Base-by-base conservation (phyloP, 2,329 filamentous ascomycete genomes). In the Metarhizium sp. region DNA sequence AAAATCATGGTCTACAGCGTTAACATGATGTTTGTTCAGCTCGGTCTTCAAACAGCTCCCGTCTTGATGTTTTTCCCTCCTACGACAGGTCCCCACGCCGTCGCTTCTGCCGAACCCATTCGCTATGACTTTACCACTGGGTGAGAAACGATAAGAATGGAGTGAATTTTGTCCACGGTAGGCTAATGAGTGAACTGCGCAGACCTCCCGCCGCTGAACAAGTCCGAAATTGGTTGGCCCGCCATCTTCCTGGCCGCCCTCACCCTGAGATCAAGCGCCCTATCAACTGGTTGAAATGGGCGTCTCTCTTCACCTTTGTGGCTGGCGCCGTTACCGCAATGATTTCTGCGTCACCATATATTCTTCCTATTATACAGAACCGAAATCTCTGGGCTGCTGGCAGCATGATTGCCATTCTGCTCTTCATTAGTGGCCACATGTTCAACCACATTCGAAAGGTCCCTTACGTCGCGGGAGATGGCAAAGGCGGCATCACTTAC, bases 371-470 rank as follows among this genome's bases (percentile, higher is more conserved):
- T 57, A 70, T 96, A 40, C 89, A 91, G 71, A 96, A 87, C 76
- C 87, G 92, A 63, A 97, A 95, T 66, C 74, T 97, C 18, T 99
- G 94, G 94, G 92, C 92, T 29, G 90, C 88, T 25, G 73, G 95
- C 65, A 95, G 88, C 71, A 76, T 99, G 62, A 91, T 97, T 65
- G 79, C 85, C 14, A 92, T 99, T 59, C 81, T 99, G 46, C 78
- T 96, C 56, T 99, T 97, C 74, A 96, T 88, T 50, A 94, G 88
- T 64, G 95, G 94, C 43, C 92, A 97, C 73, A 99, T 99, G 95
- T 99, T 95, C 80, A 99, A 97, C 72, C 92, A 96, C 68, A 99
- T 99, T 67, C 84, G 95, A 63, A 92, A 94, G 70, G 90, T 95
- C 2, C 94, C 94, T 2, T 99, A 99, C 64, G 90, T 97, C 36